Evolutionary conservation across 1,284 basidiomycete species (phyloP).

Genomic region (Phellinidium pouzarii): DNA sequence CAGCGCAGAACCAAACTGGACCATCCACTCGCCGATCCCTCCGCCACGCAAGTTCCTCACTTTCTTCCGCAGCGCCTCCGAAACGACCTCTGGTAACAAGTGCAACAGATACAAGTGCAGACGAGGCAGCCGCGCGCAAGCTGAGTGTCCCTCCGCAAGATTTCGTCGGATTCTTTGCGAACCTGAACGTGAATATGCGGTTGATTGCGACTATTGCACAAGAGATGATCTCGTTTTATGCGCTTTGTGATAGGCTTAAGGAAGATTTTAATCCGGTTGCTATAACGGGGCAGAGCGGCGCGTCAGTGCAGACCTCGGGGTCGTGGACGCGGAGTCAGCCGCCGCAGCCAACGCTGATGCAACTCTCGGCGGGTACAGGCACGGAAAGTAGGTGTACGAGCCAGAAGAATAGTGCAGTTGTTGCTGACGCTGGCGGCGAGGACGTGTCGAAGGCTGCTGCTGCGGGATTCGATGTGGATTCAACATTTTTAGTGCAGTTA

Average conservation of each 20-base stretch:
- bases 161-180: constrained; percentile 77
- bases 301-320: neutral
- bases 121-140: constrained; percentile 13
- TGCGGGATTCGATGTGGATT: constrained; percentile 38
- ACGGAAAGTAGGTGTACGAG: no score
- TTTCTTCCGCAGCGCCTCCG: constrained; percentile 3
- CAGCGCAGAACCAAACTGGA: constrained; percentile 20
- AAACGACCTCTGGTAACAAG: constrained; percentile 4
- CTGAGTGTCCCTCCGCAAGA: constrained; percentile 45
- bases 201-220: constrained; percentile 84
- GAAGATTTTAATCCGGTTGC: constrained; percentile 38
- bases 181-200: constrained; percentile 78
- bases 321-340: constrained; percentile 10
- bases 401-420: no score
- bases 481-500: constrained; percentile 44
- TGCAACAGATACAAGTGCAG: neutral
- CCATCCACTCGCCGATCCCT: constrained; percentile 12
- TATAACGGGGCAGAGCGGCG: neutral
- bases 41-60: constrained; percentile 6
- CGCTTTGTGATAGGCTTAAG: constrained; percentile 77
- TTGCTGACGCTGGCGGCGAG: constrained; percentile 10
- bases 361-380: no score
- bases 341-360: no score
- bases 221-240: constrained; percentile 86
- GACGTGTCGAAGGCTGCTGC: constrained; percentile 22